Conservation (phyloP, 805 yeast species). For the Spathaspora sp. region DNA sequence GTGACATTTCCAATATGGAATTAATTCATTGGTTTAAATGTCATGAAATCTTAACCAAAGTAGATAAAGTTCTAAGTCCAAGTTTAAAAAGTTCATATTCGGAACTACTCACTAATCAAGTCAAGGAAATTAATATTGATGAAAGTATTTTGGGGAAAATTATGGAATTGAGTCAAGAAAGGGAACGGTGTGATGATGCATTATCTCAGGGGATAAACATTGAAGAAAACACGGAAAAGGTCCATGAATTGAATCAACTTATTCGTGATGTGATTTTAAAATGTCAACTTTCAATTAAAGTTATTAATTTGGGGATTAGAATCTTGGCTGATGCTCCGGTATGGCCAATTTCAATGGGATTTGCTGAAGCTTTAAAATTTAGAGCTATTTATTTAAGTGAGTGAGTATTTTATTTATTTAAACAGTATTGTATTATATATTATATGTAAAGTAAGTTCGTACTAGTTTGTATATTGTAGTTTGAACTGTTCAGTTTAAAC, state of each 20-base stretch:
- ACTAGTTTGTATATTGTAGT: background rate
- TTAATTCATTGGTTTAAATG: constrained; percentile 52
- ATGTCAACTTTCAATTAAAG: constrained; percentile 51
- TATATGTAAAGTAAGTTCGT: background rate
- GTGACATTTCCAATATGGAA: constrained; percentile 9
- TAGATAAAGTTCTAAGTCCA: constrained; percentile 56
- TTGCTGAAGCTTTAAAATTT: constrained; percentile 75
- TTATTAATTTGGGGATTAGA: constrained; percentile 67
- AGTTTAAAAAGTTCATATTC: constrained; percentile 50
- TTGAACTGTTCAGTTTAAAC: background rate
- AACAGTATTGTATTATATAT: background rate
- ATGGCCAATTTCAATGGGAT: constrained; percentile 77
- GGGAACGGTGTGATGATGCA: constrained; percentile 8
- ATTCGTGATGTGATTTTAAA: constrained; percentile 42
- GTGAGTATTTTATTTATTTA: background rate
- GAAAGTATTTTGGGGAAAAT: constrained; percentile 47
- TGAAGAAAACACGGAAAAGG: constrained; percentile 16
- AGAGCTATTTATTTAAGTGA: constrained; percentile 30
- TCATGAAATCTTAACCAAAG: constrained; percentile 54
- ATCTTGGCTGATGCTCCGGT: constrained; percentile 82
- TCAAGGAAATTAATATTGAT: constrained; percentile 46
- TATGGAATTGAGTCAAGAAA: constrained; percentile 26
- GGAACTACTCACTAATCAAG: constrained; percentile 55
- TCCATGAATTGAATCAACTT: constrained; percentile 38
- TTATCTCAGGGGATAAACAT: constrained; percentile 3